Percentiles rank a stretch among this genome's conserved stretches.
phyloP scores from a whole-genome alignment of 106 monocot genomes.

The Phalaenopsis equestris region DNA sequence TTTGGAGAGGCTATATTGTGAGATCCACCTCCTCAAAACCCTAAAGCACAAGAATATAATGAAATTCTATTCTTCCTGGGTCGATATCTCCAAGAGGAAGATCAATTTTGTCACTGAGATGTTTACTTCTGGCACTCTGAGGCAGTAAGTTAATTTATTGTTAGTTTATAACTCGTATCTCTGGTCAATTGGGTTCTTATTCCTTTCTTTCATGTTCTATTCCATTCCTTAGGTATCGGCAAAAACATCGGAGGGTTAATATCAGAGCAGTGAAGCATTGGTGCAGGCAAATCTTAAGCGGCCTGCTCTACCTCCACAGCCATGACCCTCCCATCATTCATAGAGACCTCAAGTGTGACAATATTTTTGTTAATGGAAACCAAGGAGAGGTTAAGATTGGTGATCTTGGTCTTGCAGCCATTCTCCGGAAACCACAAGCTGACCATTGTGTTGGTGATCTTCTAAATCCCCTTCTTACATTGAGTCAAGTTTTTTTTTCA shows the following conservation, averaged over 20 bases:
- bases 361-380: slow-evolving; percentile 20
- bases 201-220: neutral
- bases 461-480: neutral
- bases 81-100: slow-evolving; percentile 44
- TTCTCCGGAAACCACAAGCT: slow-evolving; percentile 15
- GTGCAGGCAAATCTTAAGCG: slow-evolving; percentile 23
- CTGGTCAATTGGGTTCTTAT: neutral
- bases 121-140: slow-evolving; percentile 27
- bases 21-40: slow-evolving; percentile 79
- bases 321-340: slow-evolving; percentile 24
- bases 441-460: slow-evolving; percentile 11
- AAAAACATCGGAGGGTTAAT: slow-evolving; percentile 14
- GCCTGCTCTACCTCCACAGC: slow-evolving; percentile 16
- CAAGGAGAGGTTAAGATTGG: slow-evolving; percentile 24
- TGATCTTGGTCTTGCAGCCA: slow-evolving; percentile 17
- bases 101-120: slow-evolving; percentile 71
- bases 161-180: neutral
- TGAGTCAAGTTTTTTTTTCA: neutral
- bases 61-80: slow-evolving; percentile 45
- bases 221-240: slow-evolving; percentile 7
- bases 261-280: slow-evolving; percentile 20
- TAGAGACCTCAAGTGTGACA: slow-evolving; percentile 22
- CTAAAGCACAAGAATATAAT: slow-evolving; percentile 51
- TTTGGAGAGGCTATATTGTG: slow-evolving; percentile 72
- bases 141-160: slow-evolving; percentile 11